Evolutionary conservation across 2,329 filamentous ascomycete genomes (phyloP).

Genomic region (Leptographium radiaticola): DNA sequence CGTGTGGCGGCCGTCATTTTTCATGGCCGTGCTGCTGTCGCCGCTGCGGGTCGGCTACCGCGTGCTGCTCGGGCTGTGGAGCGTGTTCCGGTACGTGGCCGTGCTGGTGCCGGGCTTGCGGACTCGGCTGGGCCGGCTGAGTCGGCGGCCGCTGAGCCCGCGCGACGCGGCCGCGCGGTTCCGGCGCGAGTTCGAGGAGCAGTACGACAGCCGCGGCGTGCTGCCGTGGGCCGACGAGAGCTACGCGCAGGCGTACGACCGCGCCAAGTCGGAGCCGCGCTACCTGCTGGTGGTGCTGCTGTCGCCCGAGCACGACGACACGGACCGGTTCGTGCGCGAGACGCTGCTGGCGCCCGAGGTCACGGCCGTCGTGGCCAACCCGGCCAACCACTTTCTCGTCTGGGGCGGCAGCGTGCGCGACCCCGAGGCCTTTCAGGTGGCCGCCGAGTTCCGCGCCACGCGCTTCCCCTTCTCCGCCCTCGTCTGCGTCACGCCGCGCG

Average conservation of each 20-base stretch:
- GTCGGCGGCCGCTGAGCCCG: constrained; percentile 60
- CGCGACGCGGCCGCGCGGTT: constrained; percentile 82
- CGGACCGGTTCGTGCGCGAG: constrained; percentile 63
- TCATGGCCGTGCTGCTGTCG: constrained; percentile 66
- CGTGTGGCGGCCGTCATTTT: constrained; percentile 56
- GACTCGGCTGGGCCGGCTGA: constrained; percentile 45
- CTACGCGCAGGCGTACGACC: constrained; percentile 82
- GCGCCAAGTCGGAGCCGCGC: constrained; percentile 81
- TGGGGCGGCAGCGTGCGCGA: constrained; percentile 93
- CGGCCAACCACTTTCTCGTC: constrained; percentile 65
- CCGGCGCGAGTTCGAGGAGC: constrained; percentile 87
- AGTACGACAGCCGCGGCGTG: constrained; percentile 52
- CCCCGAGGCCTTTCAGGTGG: constrained; percentile 86
- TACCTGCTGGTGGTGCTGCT: constrained; percentile 81
- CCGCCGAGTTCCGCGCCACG: constrained; percentile 74
- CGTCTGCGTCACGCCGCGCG: constrained; percentile 75
- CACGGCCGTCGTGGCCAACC: constrained; percentile 58
- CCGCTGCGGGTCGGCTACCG: constrained; percentile 71
- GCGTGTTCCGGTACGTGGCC: constrained; percentile 64
- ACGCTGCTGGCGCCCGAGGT: constrained; percentile 70
- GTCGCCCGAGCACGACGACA: constrained; percentile 92
- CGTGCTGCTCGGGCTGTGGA: constrained; percentile 54
- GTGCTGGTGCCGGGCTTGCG: constrained; percentile 54
- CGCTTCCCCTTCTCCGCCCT: constrained; percentile 86
- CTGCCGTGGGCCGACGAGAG: constrained; percentile 78